Conservation (phyloP, 2,329 filamentous ascomycete genomes). For the Clonostachys byssicola region DNA sequence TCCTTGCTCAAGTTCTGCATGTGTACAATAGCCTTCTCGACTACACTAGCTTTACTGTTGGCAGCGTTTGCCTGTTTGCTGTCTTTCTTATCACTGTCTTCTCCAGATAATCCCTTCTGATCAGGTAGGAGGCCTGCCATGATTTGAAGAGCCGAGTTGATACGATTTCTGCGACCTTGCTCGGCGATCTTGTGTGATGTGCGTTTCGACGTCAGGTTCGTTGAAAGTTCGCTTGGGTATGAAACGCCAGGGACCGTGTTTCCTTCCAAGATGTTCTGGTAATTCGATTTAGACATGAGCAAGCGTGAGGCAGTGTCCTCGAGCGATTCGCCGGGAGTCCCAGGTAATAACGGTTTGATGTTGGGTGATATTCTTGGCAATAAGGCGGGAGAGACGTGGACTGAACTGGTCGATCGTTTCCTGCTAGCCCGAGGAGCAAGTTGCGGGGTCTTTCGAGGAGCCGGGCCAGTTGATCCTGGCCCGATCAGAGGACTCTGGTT, state of each 20-base stretch:
- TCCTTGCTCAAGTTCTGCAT: slow-evolving; percentile 82
- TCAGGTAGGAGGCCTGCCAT: slow-evolving; percentile 83
- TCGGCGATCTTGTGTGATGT: slow-evolving; percentile 98
- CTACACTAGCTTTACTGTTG: slow-evolving; percentile 92
- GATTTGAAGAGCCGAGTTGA: slow-evolving; percentile 89
- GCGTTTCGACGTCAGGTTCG: slow-evolving; percentile 91
- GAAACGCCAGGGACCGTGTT: slow-evolving; percentile 85
- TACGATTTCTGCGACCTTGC: slow-evolving; percentile 89
- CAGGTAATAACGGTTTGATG: slow-evolving; percentile 86
- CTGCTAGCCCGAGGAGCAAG: slow-evolving; percentile 54
- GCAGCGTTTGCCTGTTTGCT: slow-evolving; percentile 48
- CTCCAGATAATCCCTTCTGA: slow-evolving; percentile 31
- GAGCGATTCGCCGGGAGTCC: slow-evolving; percentile 40
- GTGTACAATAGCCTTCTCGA: slow-evolving; percentile 95
- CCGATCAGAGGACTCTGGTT: slow-evolving; percentile 61
- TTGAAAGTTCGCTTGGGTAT: slow-evolving; percentile 87
- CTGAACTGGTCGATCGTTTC: slow-evolving; percentile 70
- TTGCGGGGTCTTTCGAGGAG: slow-evolving; percentile 49
- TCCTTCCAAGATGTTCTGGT: slow-evolving; percentile 94
- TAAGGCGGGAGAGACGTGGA: slow-evolving; percentile 81
- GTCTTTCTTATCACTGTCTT: slow-evolving; percentile 43
- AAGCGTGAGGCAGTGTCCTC: slow-evolving; percentile 67
- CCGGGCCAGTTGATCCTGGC: slow-evolving; percentile 42
- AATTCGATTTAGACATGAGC: slow-evolving; percentile 92
- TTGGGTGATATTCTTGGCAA: slow-evolving; percentile 88